Conservation (phyloP, 164 flowering plant species). For the Magnolia sinica region DNA sequence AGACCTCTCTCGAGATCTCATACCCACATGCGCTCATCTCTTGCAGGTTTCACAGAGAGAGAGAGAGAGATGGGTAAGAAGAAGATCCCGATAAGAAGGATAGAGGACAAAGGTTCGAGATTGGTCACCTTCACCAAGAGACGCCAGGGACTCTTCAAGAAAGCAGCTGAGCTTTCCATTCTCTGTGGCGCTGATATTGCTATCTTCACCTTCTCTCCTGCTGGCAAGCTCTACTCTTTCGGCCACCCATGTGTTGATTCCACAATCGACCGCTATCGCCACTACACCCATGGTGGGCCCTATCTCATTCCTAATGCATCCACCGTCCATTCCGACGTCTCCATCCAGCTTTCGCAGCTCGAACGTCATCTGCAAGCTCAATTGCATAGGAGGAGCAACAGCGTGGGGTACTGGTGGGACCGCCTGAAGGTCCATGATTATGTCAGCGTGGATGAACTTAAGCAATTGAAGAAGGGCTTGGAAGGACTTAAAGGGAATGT, state of each 20-base stretch:
- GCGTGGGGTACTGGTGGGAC: neutral
- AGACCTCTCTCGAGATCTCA: too few relatives aligned
- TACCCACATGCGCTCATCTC: too few relatives aligned
- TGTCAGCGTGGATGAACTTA: neutral
- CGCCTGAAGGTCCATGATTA: too few relatives aligned
- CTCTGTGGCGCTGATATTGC: neutral
- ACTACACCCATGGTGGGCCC: neutral
- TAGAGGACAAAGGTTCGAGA: neutral
- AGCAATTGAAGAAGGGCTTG: neutral
- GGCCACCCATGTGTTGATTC: neutral
- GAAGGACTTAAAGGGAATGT: neutral
- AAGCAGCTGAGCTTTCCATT: slow-evolving; percentile 2
- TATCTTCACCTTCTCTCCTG: neutral
- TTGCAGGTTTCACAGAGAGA: too few relatives aligned
- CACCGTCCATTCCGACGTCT: neutral
- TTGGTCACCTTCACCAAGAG: slow-evolving; percentile 3
- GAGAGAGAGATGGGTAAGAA: neutral
- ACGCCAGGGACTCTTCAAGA: neutral
- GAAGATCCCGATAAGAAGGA: neutral
- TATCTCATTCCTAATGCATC: neutral
- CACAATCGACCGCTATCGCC: neutral
- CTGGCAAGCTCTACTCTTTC: neutral
- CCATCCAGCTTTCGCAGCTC: too few relatives aligned
- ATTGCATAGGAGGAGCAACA: neutral
- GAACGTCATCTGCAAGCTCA: too few relatives aligned